phyloP scores from a whole-genome alignment of 179 eudicot genomes.

The Silene coronaria region DNA sequence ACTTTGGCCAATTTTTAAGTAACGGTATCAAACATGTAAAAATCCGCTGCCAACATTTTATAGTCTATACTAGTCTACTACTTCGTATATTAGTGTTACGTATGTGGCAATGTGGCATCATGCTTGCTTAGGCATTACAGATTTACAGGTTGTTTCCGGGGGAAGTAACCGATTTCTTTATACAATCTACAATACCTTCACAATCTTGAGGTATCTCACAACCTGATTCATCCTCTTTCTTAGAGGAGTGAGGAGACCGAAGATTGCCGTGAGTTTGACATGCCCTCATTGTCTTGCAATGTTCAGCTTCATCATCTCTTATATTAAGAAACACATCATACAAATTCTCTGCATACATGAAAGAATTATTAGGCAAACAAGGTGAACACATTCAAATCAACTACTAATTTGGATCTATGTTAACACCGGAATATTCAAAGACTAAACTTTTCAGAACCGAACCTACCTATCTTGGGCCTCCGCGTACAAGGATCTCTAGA shows the following conservation, averaged over 20 bases:
- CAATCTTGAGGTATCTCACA: conserved; percentile 55
- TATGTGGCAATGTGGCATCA: no score
- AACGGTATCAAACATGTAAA: no score
- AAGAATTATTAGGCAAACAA: neutral
- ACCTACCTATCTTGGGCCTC: conserved; percentile 78
- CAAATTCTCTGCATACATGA: conserved; percentile 58
- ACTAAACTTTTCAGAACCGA: conserved; percentile 1
- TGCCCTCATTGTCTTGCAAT: conserved; percentile 98
- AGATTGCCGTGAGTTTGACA: conserved; percentile 90
- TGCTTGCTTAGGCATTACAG: conserved; percentile 8
- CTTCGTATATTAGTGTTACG: no score
- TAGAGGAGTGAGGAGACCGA: conserved; percentile 70
- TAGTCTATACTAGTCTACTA: no score
- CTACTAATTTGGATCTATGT: neutral
- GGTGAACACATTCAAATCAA: neutral
- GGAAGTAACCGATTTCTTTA: conserved; percentile 61
- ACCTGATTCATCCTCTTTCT: conserved; percentile 43
- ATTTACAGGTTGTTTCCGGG: conserved; percentile 28
- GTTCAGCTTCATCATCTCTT: conserved; percentile 97
- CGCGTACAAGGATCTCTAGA: conserved; percentile 73
- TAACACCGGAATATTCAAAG: neutral
- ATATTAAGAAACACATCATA: conserved; percentile 84
- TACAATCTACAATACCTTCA: conserved; percentile 83
- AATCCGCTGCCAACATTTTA: no score
- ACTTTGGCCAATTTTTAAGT: no score